Conservation (phyloP, 1,139 yeast species). For the Blastobotrys petasosporus region DNA sequence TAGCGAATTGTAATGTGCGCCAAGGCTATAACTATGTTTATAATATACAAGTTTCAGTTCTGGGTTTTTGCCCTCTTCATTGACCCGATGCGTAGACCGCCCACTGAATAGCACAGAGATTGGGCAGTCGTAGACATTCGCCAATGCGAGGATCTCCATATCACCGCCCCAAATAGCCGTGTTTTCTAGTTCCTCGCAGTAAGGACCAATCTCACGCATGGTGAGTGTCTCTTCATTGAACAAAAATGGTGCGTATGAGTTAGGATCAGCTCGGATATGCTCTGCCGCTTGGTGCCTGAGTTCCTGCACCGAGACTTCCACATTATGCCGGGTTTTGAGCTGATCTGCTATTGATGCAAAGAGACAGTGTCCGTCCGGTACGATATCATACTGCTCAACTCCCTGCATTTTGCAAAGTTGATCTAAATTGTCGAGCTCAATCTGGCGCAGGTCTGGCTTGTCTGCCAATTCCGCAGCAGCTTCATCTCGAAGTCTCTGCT, state of each 20-base stretch:
- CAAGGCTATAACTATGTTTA: slow-evolving; percentile 80
- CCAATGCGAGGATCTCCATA: slow-evolving; percentile 76
- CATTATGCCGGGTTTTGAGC: slow-evolving; percentile 46
- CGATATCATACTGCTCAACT: slow-evolving; percentile 49
- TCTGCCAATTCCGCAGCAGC: slow-evolving; percentile 66
- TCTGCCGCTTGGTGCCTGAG: slow-evolving; percentile 61
- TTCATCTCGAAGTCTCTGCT: slow-evolving; percentile 54
- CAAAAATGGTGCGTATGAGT: slow-evolving; percentile 74
- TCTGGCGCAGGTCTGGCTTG: slow-evolving; percentile 60
- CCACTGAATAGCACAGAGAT: slow-evolving; percentile 76
- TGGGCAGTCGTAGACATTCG: slow-evolving; percentile 61
- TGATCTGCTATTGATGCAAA: slow-evolving; percentile 86
- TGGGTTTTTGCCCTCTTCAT: slow-evolving; percentile 42
- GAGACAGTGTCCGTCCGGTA: slow-evolving; percentile 92
- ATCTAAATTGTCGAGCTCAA: slow-evolving; percentile 63
- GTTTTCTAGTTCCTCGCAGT: slow-evolving; percentile 56
- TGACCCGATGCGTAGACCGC: slow-evolving; percentile 53
- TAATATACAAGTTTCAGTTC: slow-evolving; percentile 72
- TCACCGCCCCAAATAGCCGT: slow-evolving; percentile 98
- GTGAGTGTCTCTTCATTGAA: slow-evolving; percentile 69
- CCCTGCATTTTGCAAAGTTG: slow-evolving; percentile 45
- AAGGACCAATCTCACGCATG: slow-evolving; percentile 59
- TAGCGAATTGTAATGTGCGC: slow-evolving; percentile 91
- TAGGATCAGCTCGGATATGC: slow-evolving; percentile 56
- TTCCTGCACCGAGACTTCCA: slow-evolving; percentile 42